Evolutionary conservation across 345 rosid species (phyloP), one percentile per base, ranked within the genome.

Genomic region (Crucihimalaya himalaica): DNA sequence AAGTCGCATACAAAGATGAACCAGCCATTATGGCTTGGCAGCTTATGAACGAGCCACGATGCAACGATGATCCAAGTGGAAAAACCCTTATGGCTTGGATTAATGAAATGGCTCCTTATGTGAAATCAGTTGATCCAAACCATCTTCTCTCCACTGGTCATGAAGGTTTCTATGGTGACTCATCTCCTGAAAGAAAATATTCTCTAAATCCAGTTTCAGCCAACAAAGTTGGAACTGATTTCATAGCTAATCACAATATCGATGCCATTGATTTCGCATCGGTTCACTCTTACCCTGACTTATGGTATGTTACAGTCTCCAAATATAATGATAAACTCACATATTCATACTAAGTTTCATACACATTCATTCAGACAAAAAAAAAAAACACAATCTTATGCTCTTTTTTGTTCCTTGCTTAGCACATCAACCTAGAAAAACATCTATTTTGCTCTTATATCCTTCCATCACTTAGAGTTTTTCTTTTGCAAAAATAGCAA

Each of bases 11-110:
- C 43, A 86, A 85, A 80, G 91, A 92, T 57, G 98, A 92, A 64
- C 85, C 93, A 1, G 77, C 87, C 65, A 86, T 90, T 35, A 84
- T 93, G 78, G 89, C 84, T 55, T 93, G 97, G 98, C 93, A 93
- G 75, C 84, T 93, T 4, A 93, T 93, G 76, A 93, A 93, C 52
- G 96, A 90, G 74, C 87, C 97, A 34, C 87, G 80, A 20, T 85
- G 86, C 76, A 69, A 12, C 32, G 39, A 40, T 34, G 89, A 89
- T 64, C 47, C 78, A 53, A 81, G 89, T 58, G 96, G 94, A 15
- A 77, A 71, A 37, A 62, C 19, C 20, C 54, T 92, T 51, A 83
- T 78, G 87, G 81, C 65, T 0, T 92, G 95, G 96, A 68, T 87
- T 31, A 14, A 27, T 28, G 93, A 88, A 77, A 90, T 92, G 97